phyloP scores from a whole-genome alignment of 768 basidiomycete genomes.

The Mycena galopus region DNA sequence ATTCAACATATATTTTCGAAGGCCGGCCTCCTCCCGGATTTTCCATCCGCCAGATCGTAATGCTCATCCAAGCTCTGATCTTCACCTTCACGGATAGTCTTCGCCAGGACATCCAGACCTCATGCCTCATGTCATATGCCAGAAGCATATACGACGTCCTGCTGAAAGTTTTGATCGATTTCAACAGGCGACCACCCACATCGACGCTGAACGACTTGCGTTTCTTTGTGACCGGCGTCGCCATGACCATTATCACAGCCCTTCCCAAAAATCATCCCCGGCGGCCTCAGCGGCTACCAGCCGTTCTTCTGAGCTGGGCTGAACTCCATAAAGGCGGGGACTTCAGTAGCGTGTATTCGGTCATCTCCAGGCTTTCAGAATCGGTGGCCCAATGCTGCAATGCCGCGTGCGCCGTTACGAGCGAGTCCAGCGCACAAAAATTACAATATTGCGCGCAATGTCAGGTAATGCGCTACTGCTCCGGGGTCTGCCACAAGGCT shows the following conservation, averaged over 20 bases:
- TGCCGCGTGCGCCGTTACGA: constrained; percentile 5
- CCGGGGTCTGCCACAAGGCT: constrained; percentile 2
- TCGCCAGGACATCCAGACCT: not conserved
- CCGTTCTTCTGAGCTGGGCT: not conserved
- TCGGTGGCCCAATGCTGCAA: constrained; percentile 19
- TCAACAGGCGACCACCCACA: not conserved
- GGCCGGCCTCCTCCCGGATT: not conserved
- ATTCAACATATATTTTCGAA: not conserved
- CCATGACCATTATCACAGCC: not conserved
- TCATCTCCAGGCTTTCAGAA: not conserved
- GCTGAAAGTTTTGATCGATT: not conserved
- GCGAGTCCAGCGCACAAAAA: constrained; percentile 16
- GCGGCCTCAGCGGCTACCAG: not conserved
- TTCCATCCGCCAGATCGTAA: not conserved
- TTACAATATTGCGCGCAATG: constrained; percentile 15
- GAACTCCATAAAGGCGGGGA: not conserved
- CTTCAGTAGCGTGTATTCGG: not conserved
- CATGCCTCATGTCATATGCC: not conserved
- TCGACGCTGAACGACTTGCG: not conserved
- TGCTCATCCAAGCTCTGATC: not conserved
- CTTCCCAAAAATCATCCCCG: constrained; percentile 1
- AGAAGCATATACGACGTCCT: constrained; percentile 12
- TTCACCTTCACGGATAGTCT: constrained; percentile 15
- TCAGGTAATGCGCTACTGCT: constrained; percentile 25
- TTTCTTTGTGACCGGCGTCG: not conserved